Conservation (phyloP, 2,329 filamentous ascomycete genomes). For the Paecilomyces niveus region DNA sequence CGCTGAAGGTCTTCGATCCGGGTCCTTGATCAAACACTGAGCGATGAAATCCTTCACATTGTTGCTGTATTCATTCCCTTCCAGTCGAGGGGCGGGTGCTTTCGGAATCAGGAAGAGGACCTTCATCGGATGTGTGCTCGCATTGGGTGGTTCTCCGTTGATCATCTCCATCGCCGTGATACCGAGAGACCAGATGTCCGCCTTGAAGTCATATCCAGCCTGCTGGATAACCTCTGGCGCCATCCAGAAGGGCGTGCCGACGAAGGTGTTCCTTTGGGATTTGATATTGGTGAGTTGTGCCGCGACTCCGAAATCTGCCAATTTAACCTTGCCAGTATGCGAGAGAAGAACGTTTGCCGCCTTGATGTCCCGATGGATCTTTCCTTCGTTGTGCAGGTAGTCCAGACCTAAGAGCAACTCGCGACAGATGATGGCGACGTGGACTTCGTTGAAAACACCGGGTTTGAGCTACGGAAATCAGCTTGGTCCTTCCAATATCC, state of each 20-base stretch:
- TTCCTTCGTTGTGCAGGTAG: slow-evolving; percentile 88
- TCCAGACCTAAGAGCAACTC: slow-evolving; percentile 85
- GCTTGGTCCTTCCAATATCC: slow-evolving; percentile 1
- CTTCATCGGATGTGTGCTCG: slow-evolving; percentile 85
- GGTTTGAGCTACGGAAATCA: slow-evolving; percentile 65
- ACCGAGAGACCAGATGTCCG: slow-evolving; percentile 87
- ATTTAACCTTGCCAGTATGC: slow-evolving; percentile 81
- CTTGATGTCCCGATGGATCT: slow-evolving; percentile 96
- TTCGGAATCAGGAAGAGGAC: slow-evolving; percentile 88
- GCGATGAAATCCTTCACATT: slow-evolving; percentile 94
- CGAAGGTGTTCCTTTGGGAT: slow-evolving; percentile 93
- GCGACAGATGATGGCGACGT: slow-evolving; percentile 90
- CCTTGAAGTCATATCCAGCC: slow-evolving; percentile 76
- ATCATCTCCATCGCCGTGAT: slow-evolving; percentile 89
- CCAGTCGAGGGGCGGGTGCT: slow-evolving; percentile 73
- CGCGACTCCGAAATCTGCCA: slow-evolving; percentile 95
- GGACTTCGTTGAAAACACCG: slow-evolving; percentile 76
- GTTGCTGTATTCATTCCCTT: slow-evolving; percentile 71
- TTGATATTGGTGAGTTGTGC: slow-evolving; percentile 97
- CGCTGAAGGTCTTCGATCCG: slow-evolving; percentile 73
- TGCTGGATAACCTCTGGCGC: slow-evolving; percentile 91
- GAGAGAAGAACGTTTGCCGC: slow-evolving; percentile 95
- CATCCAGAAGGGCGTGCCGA: slow-evolving; percentile 97
- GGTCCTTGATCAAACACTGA: slow-evolving; percentile 86
- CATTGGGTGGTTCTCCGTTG: slow-evolving; percentile 80